phyloP scores from a whole-genome alignment of 495 filamentous ascomycete species.

The Clohesyomyces aquaticus region DNA sequence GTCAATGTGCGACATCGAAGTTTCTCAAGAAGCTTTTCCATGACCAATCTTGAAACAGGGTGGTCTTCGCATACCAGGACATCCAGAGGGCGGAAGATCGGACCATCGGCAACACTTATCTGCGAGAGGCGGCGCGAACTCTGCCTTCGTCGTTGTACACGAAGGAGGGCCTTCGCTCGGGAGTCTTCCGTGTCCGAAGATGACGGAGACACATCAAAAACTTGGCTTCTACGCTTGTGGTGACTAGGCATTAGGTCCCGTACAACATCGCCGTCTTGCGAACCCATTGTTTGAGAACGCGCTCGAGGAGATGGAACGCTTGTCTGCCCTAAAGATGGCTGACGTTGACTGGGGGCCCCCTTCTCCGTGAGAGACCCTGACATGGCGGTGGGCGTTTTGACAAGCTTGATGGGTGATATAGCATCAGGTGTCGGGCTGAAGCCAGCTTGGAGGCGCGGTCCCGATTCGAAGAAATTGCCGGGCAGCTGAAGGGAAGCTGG shows the following conservation, averaged over 20 bases:
- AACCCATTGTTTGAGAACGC: constrained; percentile 90
- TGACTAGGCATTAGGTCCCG: constrained; percentile 74
- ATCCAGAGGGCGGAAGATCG: constrained; percentile 86
- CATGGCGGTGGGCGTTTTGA: constrained; percentile 58
- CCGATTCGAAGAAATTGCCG: constrained; percentile 71
- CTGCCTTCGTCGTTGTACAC: constrained; percentile 88
- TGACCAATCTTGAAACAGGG: constrained; percentile 93
- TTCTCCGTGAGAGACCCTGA: constrained; percentile 57
- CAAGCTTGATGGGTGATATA: constrained; percentile 76
- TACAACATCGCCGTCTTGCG: constrained; percentile 83
- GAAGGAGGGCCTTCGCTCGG: constrained; percentile 85
- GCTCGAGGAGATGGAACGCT: constrained; percentile 62
- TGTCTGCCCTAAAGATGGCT: constrained; percentile 39
- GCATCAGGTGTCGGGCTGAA: constrained; percentile 67
- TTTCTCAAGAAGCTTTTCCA: constrained; percentile 96
- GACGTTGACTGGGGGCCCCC: constrained; percentile 54
- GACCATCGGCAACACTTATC: constrained; percentile 78
- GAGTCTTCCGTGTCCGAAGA: constrained; percentile 97
- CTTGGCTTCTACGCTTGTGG: constrained; percentile 88
- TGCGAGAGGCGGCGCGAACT: constrained; percentile 91
- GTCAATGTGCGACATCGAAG: constrained; percentile 93
- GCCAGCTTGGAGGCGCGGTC: constrained; percentile 62
- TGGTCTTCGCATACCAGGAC: constrained; percentile 98
- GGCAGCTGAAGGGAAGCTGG: constrained; percentile 63
- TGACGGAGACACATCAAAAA: constrained; percentile 94